A percentile compares a stretch with the other conserved stretches of the same genome.
Conservation (phyloP, 1,284 basidiomycete species). For the Pseudozyma sp. region DNA sequence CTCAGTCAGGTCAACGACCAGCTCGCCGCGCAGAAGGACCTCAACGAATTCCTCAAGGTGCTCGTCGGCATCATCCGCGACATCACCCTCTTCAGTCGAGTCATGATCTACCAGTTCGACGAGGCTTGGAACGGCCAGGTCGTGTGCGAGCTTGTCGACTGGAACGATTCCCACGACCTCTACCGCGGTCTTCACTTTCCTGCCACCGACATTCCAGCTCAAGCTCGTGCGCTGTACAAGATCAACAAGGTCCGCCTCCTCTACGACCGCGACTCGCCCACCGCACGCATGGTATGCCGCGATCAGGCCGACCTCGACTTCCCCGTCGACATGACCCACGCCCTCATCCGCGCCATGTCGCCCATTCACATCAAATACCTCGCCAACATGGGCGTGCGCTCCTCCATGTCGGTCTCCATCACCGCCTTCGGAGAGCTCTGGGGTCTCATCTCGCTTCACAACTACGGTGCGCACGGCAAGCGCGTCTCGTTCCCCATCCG, state of each 20-base stretch:
- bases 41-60: constrained; percentile 81
- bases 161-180: constrained; percentile 81
- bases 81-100: constrained; percentile 73
- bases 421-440: constrained; percentile 84
- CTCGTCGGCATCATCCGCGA: constrained; percentile 85
- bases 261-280: constrained; percentile 82
- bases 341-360: constrained; percentile 86
- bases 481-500: constrained; percentile 85
- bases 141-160: constrained; percentile 85
- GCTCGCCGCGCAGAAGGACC: constrained; percentile 77
- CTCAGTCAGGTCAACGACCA: constrained; percentile 88
- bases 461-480: constrained; percentile 82
- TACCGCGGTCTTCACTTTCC: constrained; percentile 81
- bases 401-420: constrained; percentile 74
- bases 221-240: constrained; percentile 74
- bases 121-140: constrained; percentile 77
- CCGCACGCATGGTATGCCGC: constrained; percentile 81
- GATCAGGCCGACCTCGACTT: constrained; percentile 77
- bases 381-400: constrained; percentile 69
- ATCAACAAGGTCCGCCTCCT: constrained; percentile 83
- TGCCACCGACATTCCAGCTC: constrained; percentile 74
- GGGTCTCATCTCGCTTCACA: constrained; percentile 87
- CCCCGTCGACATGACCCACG: constrained; percentile 88
- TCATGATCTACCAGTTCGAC: constrained; percentile 88
- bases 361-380: constrained; percentile 84